These are phyloP conservation scores for Clavariopsis aquatica DNA, from an alignment of 495 filamentous ascomycete species.

Conservation along the genomic window DNA sequence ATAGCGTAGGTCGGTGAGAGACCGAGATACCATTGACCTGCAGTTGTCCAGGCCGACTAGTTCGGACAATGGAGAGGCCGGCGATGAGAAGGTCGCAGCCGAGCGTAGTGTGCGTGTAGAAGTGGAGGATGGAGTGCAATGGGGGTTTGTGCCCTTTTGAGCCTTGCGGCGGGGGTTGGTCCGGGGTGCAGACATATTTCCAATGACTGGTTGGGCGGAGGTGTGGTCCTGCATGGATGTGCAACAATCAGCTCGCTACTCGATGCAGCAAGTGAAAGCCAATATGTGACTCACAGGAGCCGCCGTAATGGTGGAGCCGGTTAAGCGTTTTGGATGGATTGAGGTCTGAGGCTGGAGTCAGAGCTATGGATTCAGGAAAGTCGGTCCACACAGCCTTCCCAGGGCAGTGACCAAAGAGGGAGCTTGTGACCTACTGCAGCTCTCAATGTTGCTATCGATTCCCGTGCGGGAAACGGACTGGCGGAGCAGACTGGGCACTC, in stretches of 20 bases:
- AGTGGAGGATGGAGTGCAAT: conserved; percentile 36
- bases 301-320: conserved; percentile 10
- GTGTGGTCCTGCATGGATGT: conserved; percentile 29
- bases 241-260: conserved; percentile 34
- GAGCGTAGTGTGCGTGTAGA: conserved; percentile 54
- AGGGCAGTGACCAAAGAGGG: conserved; percentile 16
- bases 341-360: conserved; percentile 14
- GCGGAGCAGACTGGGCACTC: conserved; percentile 1
- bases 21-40: conserved; percentile 58
- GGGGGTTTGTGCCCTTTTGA: conserved; percentile 32
- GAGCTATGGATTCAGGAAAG: conserved; percentile 25
- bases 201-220: conserved; percentile 28
- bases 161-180: conserved; percentile 45
- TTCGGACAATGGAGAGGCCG: conserved; percentile 49
- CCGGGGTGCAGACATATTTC: conserved; percentile 41
- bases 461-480: conserved; percentile 1
- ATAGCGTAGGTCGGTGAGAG: conserved; percentile 59
- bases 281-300: conserved; percentile 32
- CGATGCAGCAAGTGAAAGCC: conserved; percentile 1
- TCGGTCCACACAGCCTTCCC: conserved; percentile 32
- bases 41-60: conserved; percentile 49
- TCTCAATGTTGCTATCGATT: conserved; percentile 1
- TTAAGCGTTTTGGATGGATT: conserved; percentile 20
- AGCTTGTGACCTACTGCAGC: conserved; percentile 17
- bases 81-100: conserved; percentile 64